Percentiles rank a stretch among this genome's conserved stretches.
Conservation (phyloP, 768 basidiomycete species). For the Filobasidium wieringae region DNA sequence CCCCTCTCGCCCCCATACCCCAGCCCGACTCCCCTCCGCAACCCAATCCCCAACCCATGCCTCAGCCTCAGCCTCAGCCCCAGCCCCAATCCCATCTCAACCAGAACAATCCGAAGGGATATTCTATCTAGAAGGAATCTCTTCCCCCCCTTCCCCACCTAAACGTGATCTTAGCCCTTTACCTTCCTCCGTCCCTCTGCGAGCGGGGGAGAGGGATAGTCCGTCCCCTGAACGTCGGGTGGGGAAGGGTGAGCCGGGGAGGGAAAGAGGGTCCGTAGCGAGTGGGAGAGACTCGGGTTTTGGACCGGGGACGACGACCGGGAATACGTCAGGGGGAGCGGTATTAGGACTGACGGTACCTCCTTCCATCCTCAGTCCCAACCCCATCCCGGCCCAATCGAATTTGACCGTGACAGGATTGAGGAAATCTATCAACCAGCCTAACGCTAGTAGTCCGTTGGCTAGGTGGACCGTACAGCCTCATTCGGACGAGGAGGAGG, state of each 20-base stretch:
- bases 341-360: not conserved
- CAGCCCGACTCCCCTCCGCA: not conserved
- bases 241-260: too few species aligned
- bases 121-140: constrained; percentile 7
- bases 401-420: not conserved
- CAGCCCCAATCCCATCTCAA: not conserved
- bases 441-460: not conserved
- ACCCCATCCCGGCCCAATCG: not conserved
- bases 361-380: not conserved
- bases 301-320: not conserved
- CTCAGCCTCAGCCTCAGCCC: not conserved
- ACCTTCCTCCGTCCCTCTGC: too few species aligned
- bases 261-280: not conserved
- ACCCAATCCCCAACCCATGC: not conserved
- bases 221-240: too few species aligned
- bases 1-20: not conserved
- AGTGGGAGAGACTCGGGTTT: not conserved
- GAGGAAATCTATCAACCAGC: not conserved
- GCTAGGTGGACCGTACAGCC: not conserved
- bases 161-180: not conserved
- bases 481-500: not conserved
- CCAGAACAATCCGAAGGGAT: not conserved
- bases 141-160: constrained; percentile 2
- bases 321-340: not conserved
- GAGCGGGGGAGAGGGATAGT: too few species aligned